Evolutionary conservation across 257 asterid genomes (phyloP).

Genomic region (Cruciata laevipes): DNA sequence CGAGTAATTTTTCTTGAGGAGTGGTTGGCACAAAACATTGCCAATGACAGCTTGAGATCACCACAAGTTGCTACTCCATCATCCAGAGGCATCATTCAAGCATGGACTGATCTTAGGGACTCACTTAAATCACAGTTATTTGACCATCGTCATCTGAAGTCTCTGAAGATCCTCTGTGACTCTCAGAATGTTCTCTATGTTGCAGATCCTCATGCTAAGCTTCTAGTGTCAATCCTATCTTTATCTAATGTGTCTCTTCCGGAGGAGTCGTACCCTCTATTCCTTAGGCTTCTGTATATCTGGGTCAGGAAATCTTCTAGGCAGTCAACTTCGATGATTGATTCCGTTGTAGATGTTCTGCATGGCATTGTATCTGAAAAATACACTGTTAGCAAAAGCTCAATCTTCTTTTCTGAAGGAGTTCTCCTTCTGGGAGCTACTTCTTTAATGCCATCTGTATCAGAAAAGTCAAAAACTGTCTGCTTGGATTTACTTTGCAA

Average conservation of each 20-base stretch:
- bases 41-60: constrained; percentile 25
- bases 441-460: constrained; percentile 43
- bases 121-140: constrained; percentile 48
- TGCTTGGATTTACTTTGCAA: constrained; percentile 67
- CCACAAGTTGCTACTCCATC: constrained; percentile 39
- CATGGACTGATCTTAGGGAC: constrained; percentile 88
- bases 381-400: constrained; percentile 26
- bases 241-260: constrained; percentile 43
- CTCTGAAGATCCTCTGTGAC: constrained; percentile 46
- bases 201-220: constrained; percentile 93
- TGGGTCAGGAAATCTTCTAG: constrained; percentile 78
- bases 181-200: constrained; percentile 61
- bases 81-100: constrained; percentile 72
- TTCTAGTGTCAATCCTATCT: constrained; percentile 62
- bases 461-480: constrained; percentile 50
- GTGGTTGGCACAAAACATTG: constrained; percentile 47
- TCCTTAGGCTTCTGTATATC: constrained; percentile 64
- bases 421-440: constrained; percentile 75
- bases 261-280: constrained; percentile 53
- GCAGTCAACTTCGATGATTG: constrained; percentile 49
- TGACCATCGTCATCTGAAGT: constrained; percentile 48
- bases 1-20: constrained; percentile 69
- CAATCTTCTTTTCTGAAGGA: constrained; percentile 62
- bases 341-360: constrained; percentile 45
- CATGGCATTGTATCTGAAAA: constrained; percentile 35